These are phyloP conservation scores for Akanthomyces uredinophilus DNA, from an alignment of 2,329 filamentous ascomycete genomes.

Conservation along the genomic window DNA sequence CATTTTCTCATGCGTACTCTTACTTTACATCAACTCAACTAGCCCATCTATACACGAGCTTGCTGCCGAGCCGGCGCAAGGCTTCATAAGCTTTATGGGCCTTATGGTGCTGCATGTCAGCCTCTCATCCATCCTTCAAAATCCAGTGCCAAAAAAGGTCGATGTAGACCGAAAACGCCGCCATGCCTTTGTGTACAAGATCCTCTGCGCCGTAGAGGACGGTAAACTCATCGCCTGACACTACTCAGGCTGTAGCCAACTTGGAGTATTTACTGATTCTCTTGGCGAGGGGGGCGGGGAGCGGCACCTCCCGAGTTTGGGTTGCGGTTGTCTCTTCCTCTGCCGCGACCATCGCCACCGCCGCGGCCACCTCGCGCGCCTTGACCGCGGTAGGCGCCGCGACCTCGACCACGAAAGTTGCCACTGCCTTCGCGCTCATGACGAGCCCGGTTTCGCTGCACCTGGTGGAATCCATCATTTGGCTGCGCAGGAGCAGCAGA, in stretches of 20 bases:
- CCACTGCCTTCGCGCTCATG: conserved; percentile 47
- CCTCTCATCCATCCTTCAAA: not conserved
- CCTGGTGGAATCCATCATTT: conserved; percentile 68
- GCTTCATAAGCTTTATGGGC: not conserved
- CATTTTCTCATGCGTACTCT: not conserved
- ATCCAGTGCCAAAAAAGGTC: conserved; percentile 11
- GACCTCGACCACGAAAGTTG: conserved; percentile 37
- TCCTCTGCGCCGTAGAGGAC: conserved; percentile 26
- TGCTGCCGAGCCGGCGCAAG: not conserved
- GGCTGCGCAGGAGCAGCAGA: conserved; percentile 29
- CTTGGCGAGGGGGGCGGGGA: conserved; percentile 33
- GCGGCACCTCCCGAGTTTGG: conserved; percentile 26
- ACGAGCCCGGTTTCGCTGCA: conserved; percentile 56
- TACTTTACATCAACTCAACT: not conserved
- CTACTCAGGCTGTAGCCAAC: conserved; percentile 21
- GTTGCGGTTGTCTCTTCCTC: conserved; percentile 35
- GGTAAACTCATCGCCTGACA: conserved; percentile 26
- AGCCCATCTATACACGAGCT: conserved; percentile 4
- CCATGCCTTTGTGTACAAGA: conserved; percentile 37
- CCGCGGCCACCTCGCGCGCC: conserved; percentile 47
- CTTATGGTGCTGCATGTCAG: not conserved
- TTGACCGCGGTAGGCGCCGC: conserved; percentile 47
- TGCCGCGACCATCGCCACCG: conserved; percentile 43
- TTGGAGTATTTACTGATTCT: conserved; percentile 32
- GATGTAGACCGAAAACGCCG: conserved; percentile 28